Evolutionary conservation across 1,284 basidiomycete genomes (phyloP).

Genomic region (Cryptococcus sp.): DNA sequence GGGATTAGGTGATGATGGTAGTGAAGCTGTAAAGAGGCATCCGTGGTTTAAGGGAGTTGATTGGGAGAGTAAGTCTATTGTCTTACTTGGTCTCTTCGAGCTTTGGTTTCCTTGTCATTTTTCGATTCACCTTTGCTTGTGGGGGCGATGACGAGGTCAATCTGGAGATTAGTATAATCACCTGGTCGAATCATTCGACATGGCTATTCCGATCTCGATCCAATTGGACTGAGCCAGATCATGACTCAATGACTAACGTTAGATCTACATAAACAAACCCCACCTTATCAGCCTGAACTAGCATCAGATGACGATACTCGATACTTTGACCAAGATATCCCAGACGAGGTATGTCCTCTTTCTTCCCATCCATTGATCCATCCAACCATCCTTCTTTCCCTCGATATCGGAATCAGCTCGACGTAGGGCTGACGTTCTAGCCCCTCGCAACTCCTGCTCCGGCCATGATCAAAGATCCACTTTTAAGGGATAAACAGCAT

Average conservation of each 20-base stretch:
- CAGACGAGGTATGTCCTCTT: slow-evolving; percentile 64
- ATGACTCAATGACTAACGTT: neutral
- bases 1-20: slow-evolving; percentile 60
- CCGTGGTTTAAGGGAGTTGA: slow-evolving; percentile 83
- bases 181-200: too few species aligned
- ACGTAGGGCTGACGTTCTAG: slow-evolving; percentile 48
- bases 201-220: too few species aligned
- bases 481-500: slow-evolving; percentile 76
- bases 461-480: slow-evolving; percentile 76
- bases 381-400: neutral
- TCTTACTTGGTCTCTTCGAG: too few species aligned
- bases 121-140: neutral
- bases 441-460: slow-evolving; percentile 80
- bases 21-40: slow-evolving; percentile 81
- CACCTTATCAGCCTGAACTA: slow-evolving; percentile 85
- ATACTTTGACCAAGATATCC: slow-evolving; percentile 91
- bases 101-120: too few species aligned
- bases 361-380: neutral
- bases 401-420: neutral
- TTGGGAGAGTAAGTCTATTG: slow-evolving; percentile 56
- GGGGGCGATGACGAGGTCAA: neutral
- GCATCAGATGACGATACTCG: slow-evolving; percentile 72
- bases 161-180: too few species aligned
- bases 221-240: too few species aligned
- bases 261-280: slow-evolving; percentile 67